Percentiles rank a stretch among this genome's conserved stretches.
Evolutionary conservation across 139 green algal species (phyloP).

Genomic region (Micractinium conductrix): DNA sequence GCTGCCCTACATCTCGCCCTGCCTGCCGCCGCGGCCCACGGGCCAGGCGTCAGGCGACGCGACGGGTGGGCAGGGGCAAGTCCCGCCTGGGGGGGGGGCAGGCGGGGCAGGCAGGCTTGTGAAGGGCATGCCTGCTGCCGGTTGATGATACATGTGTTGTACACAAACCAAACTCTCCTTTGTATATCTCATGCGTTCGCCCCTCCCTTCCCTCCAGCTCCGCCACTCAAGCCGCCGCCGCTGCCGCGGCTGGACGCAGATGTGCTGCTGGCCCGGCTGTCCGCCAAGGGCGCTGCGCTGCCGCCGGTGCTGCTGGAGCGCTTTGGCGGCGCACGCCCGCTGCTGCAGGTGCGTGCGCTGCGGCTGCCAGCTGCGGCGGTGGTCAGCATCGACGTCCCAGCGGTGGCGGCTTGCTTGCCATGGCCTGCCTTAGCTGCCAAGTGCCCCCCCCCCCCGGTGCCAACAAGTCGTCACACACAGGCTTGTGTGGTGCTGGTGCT

Average conservation of each 20-base stretch:
- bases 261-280: background rate
- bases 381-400: no score
- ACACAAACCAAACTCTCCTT: no score
- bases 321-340: slow-evolving; percentile 39
- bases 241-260: slow-evolving; percentile 13
- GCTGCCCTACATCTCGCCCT: slow-evolving; percentile 66
- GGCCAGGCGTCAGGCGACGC: background rate
- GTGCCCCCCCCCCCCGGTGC: no score
- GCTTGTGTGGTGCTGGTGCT: no score
- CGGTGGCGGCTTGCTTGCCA: no score
- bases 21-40: slow-evolving; percentile 33
- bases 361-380: no score
- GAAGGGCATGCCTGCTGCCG: background rate
- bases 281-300: background rate
- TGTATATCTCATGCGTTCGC: no score
- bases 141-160: no score
- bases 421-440: no score
- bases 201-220: slow-evolving; percentile 5
- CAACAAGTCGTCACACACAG: no score
- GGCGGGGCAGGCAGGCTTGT: background rate
- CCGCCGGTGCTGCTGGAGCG: slow-evolving; percentile 20
- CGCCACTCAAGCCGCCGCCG: background rate
- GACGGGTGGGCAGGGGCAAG: background rate
- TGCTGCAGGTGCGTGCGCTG: no score
- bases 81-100: background rate